Evolutionary conservation across 345 rosid genomes (phyloP).

Genomic region (Heritiera littoralis): DNA sequence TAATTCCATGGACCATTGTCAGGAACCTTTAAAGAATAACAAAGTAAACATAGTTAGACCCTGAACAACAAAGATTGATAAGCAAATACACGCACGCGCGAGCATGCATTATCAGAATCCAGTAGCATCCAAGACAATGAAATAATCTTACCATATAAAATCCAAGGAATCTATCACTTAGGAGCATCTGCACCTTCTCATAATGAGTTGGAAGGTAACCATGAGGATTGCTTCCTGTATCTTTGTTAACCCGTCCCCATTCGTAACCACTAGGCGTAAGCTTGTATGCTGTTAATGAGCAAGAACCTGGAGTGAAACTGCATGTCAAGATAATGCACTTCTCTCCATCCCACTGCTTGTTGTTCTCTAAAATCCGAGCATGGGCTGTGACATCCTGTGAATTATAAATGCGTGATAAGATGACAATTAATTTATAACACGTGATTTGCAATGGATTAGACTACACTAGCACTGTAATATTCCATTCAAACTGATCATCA

Average conservation of each 20-base stretch:
- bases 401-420: not conserved
- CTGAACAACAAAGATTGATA: not conserved
- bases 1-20: slow-evolving; percentile 97
- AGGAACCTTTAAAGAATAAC: slow-evolving; percentile 50
- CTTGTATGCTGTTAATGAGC: slow-evolving; percentile 92
- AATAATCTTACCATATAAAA: slow-evolving; percentile 83
- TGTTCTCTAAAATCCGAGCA: slow-evolving; percentile 86
- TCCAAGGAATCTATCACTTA: slow-evolving; percentile 93
- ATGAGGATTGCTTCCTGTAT: slow-evolving; percentile 91
- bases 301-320: slow-evolving; percentile 99
- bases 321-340: slow-evolving; percentile 93
- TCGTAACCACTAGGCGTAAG: slow-evolving; percentile 94
- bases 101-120: too few species aligned
- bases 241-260: slow-evolving; percentile 97
- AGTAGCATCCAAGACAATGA: not conserved
- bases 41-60: not conserved
- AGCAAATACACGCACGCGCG: too few species aligned
- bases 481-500: not conserved
- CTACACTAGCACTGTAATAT: not conserved
- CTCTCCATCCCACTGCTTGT: slow-evolving; percentile 99
- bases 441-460: not conserved
- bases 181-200: slow-evolving; percentile 98
- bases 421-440: slow-evolving; percentile 2
- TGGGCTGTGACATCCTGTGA: slow-evolving; percentile 83
- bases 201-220: slow-evolving; percentile 97